These are phyloP conservation scores for Dictyostelium citrinum DNA, from an alignment of 78 protist species.

Conservation along the genomic window DNA sequence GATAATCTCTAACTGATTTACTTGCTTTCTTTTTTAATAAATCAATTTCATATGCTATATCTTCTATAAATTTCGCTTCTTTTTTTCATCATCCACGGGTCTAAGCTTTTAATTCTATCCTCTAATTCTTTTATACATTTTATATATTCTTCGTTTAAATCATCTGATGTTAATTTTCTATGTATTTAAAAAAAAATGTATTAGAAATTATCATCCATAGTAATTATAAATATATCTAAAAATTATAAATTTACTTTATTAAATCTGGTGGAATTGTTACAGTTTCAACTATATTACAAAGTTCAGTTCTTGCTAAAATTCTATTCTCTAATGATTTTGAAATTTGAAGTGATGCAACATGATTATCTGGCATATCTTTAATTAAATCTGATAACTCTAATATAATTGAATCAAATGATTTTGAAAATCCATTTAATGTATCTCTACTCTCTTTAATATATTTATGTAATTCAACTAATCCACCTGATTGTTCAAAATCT, in stretches of 20 bases:
- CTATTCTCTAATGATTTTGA: constrained; percentile 35
- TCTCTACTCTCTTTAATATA: constrained; percentile 22
- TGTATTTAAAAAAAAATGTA: neutral
- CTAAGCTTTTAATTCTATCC: constrained; percentile 31
- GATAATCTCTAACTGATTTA: constrained; percentile 38
- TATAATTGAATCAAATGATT: constrained; percentile 25
- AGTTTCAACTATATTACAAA: constrained; percentile 24
- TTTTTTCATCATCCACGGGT: constrained; percentile 36
- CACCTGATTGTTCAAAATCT: constrained; percentile 57
- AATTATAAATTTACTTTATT: neutral
- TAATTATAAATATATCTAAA: neutral
- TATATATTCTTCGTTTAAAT: constrained; percentile 55
- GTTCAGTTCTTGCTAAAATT: constrained; percentile 2
- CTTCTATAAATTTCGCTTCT: constrained; percentile 57
- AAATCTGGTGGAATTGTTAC: constrained; percentile 55
- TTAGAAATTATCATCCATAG: neutral
- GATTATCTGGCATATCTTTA: constrained; percentile 74
- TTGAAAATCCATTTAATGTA: neutral
- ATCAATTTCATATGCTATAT: constrained; percentile 62
- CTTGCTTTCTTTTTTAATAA: constrained; percentile 68
- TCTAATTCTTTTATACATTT: constrained; percentile 4
- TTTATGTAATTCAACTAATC: constrained; percentile 37
- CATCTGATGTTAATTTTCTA: constrained; percentile 22
- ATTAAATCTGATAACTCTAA: constrained; percentile 30
- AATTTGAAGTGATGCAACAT: constrained; percentile 31